Base-by-base conservation (phyloP, 2,329 filamentous ascomycete genomes). In the Purpureocillium lavendulum region DNA sequence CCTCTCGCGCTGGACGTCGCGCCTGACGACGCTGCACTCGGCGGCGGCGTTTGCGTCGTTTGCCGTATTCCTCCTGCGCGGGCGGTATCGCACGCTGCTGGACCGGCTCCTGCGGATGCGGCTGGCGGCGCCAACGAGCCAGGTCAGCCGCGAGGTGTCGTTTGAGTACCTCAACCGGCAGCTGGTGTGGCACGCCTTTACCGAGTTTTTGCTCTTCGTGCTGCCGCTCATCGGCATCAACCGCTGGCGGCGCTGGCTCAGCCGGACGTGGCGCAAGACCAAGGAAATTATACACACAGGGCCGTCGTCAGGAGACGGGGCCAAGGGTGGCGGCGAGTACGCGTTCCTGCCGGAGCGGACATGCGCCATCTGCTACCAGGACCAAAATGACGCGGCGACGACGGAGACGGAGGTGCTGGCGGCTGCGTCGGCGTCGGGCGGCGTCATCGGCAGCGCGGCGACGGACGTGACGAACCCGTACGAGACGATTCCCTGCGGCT, bases 101-200 rank as follows among this genome's bases (percentile, higher is more conserved):
- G 92, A 98, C 59, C 80, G 92, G 40, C 58, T 92, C 10, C 68
- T 98, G 40, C 76, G 85, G 42, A 82, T 98, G 61, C 82, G 90
- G 40, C 76, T 98, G 33, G 84, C 87, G 4, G 84, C 92, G 7
- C 84, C 85, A 5, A 89, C 84, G 3, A 87, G 78, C 54, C 86
- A 94, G 57, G 84, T 94, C 47, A 87, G 80, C 57, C 77, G 90
- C 26, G 88, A 97, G 61, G 89, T 98, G 18, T 94, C 87, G 1
- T 97, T 98, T 57, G 92, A 98, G 64, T 97, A 96, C 55, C 77
- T 97, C 36, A 98, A 98, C 60, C 82, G 92, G 35, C 92, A 98
- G 64, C 78, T 98, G 10, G 92, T 98, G 30, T 98, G 92, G 92
- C 92, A 98, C 63, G 92, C 92, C n/a, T 95, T 98, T 54, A 98